Base-by-base conservation (phyloP, 805 yeast genomes). In the Metschnikowia proteae region DNA sequence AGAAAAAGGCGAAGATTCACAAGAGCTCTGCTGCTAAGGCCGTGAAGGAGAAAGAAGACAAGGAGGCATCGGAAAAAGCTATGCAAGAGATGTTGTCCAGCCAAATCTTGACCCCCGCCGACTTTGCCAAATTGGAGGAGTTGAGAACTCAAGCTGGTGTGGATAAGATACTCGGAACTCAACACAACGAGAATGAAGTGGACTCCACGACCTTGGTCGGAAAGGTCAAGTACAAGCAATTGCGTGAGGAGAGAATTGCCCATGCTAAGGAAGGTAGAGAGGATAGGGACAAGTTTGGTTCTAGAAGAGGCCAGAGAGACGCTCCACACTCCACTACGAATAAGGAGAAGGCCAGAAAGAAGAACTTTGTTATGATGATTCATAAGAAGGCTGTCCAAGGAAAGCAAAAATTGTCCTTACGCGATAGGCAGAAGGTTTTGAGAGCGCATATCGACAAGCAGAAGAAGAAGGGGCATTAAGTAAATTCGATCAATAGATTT, bases 351-450 rank as follows among this genome's bases (percentile, higher is more conserved):
- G 95, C 90, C 25, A 81, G 98, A 68, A 89, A 89, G 89, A 94
- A 94, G 96, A 94, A 94, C 71, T 94, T 90, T 64, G 92, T 94
- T 65, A 94, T 94, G 99, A 88, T 88, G 92, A 88, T 94, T 59
- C 99, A 94, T 70, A 94, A 92, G 74, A 82, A 82, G 61, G 83
- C 88, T 44, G 98, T 94, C 35, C 96, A 88, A 68, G 98, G 98
- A 54, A 94, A 94, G 69, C 91, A 86, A 55, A 87, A 84, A 71
- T 76, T 86, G 78, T 88, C 97, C 49, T 75, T 94, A 60, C 79
- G 96, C 60, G 98, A 94, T 66, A 84, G 89, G 67, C 97, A 91
- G 67, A 87, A 83, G 66, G 82, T 87, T 17, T 71, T 94, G 60
- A 76, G 84, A 54, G 96, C 96, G 1, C 98, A 92, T 62, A 81